Conservation (phyloP, 768 basidiomycete species). For the Lenzites betulinus region DNA sequence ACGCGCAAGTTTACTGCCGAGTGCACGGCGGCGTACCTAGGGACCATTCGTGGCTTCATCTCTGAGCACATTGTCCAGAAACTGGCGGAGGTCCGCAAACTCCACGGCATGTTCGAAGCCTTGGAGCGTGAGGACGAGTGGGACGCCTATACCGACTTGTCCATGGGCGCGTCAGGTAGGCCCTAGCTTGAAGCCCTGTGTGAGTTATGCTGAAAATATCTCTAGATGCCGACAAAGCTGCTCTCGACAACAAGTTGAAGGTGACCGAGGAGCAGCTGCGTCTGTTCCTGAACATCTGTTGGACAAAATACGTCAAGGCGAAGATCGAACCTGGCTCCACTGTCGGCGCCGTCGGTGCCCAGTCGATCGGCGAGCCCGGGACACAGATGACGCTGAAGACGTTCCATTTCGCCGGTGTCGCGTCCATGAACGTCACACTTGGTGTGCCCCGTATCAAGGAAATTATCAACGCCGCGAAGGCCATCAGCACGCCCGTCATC, state of each 20-base stretch:
- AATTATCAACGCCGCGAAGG: constrained; percentile 98
- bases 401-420: constrained; percentile 99
- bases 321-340: constrained; percentile 98
- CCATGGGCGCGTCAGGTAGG: constrained; percentile 70
- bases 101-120: constrained; percentile 84
- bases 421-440: constrained; percentile 99
- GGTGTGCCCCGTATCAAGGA: constrained; percentile 99
- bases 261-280: constrained; percentile 82
- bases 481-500: constrained; percentile 97
- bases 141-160: constrained; percentile 76
- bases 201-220: constrained; percentile 1
- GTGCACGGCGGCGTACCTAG: constrained; percentile 71
- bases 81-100: constrained; percentile 66
- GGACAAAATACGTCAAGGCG: constrained; percentile 91
- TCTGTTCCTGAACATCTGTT: constrained; percentile 82
- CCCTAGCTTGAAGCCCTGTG: neutral
- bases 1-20: constrained; percentile 61
- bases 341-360: constrained; percentile 97
- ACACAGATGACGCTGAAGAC: constrained; percentile 99
- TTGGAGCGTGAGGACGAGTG: constrained; percentile 72
- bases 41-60: constrained; percentile 72
- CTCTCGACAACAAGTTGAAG: constrained; percentile 89
- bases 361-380: constrained; percentile 98
- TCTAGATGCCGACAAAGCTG: constrained; percentile 63
- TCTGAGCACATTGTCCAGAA: constrained; percentile 61